Evolutionary conservation across 164 flowering plant species (phyloP).

Genomic region (Buxus sempervirens): DNA sequence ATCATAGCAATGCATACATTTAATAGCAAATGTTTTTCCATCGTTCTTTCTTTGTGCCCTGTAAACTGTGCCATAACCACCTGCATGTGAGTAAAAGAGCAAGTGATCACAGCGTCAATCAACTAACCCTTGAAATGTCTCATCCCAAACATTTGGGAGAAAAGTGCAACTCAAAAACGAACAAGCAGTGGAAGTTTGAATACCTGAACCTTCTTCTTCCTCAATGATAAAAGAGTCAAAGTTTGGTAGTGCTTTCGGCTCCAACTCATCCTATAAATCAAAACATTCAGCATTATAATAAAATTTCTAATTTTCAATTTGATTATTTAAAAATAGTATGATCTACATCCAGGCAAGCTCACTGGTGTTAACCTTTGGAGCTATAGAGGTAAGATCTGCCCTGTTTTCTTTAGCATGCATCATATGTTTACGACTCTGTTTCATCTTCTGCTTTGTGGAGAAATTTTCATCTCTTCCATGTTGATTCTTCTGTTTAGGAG

Average conservation of each 20-base stretch:
- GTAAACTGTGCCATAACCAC: constrained; percentile 57
- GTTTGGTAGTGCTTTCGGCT: constrained; percentile 39
- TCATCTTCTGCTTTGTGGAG: constrained; percentile 27
- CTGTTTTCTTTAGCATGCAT: constrained; percentile 20
- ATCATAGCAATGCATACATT: constrained; percentile 25
- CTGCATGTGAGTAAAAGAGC: constrained; percentile 20
- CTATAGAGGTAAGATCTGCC: constrained; percentile 10
- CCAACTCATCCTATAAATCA: constrained; percentile 34
- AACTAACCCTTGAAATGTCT: too few species aligned
- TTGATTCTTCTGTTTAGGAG: constrained; percentile 17
- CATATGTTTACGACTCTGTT: constrained; percentile 17
- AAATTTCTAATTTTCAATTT: not conserved
- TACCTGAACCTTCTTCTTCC: constrained; percentile 75
- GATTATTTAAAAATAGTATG: not conserved
- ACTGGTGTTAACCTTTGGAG: constrained; percentile 26
- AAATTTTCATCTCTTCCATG: constrained; percentile 13
- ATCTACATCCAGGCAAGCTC: not conserved
- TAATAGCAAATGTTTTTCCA: constrained; percentile 37
- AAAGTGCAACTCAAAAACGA: constrained; percentile 1
- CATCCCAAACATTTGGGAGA: not conserved
- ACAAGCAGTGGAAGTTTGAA: constrained; percentile 2
- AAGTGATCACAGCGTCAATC: not conserved
- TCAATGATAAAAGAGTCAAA: constrained; percentile 58
- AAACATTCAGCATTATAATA: constrained; percentile 13
- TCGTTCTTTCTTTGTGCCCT: constrained; percentile 40